Evolutionary conservation across 129 eudicot species (phyloP).

Genomic region (Escallonia rubra): DNA sequence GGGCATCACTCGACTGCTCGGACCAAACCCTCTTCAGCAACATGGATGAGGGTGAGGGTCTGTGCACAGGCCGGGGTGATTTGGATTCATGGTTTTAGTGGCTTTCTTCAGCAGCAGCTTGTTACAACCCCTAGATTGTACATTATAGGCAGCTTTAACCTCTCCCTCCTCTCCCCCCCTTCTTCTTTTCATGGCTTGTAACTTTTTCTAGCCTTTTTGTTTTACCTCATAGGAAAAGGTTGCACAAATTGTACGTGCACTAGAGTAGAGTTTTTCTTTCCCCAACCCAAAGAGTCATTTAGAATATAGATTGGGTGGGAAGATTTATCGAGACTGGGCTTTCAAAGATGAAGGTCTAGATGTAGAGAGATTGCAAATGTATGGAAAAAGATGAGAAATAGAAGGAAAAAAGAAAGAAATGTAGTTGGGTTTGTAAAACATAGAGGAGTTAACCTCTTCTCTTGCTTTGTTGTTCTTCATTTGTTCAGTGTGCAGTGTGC

Average conservation of each 20-base stretch:
- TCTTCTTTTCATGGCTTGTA: neutral
- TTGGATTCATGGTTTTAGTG: conserved; percentile 58
- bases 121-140: conserved; percentile 25
- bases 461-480: neutral
- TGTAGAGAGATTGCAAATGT: conserved; percentile 27
- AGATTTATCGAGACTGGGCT: conserved; percentile 19
- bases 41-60: conserved; percentile 46
- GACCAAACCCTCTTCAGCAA: conserved; percentile 94
- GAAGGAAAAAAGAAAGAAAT: conserved; percentile 1
- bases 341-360: conserved; percentile 38
- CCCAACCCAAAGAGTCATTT: neutral
- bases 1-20: conserved; percentile 90
- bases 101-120: neutral
- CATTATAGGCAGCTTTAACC: conserved; percentile 42
- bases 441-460: neutral
- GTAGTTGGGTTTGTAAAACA: neutral
- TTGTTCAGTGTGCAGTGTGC: too few relatives aligned
- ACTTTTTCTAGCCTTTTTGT: conserved; percentile 16
- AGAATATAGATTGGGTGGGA: neutral
- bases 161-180: neutral
- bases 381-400: conserved; percentile 11
- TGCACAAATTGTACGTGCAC: conserved; percentile 44
- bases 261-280: conserved; percentile 24
- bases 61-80: conserved; percentile 85
- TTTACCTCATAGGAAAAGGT: conserved; percentile 31